Conservation (phyloP, 2,329 filamentous ascomycete genomes). For the Huntiella moniliformis region DNA sequence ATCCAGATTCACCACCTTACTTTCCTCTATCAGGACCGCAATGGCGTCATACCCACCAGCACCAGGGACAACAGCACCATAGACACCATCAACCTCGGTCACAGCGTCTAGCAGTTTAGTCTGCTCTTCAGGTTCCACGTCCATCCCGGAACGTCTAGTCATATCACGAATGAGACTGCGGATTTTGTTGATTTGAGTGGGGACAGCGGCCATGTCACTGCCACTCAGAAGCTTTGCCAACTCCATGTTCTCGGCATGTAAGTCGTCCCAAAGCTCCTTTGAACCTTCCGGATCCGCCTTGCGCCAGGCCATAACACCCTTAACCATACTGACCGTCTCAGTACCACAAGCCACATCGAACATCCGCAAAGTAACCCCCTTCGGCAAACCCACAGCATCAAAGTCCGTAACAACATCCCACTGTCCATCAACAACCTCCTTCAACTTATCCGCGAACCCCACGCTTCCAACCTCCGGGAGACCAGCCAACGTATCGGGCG, state of each 20-base stretch:
- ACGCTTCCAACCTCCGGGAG: conserved; percentile 48
- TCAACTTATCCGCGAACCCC: conserved; percentile 48
- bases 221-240: conserved; percentile 46
- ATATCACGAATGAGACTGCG: conserved; percentile 55
- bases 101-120: conserved; percentile 67
- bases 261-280: conserved; percentile 43
- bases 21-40: conserved; percentile 59
- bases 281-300: conserved; percentile 44
- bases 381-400: conserved; percentile 41
- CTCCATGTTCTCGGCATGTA: conserved; percentile 57
- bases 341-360: conserved; percentile 92
- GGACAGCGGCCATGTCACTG: conserved; percentile 25
- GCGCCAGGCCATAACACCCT: conserved; percentile 71
- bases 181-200: conserved; percentile 28
- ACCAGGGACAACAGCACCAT: conserved; percentile 82
- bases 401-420: conserved; percentile 62
- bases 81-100: conserved; percentile 53
- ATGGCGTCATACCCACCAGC: conserved; percentile 89
- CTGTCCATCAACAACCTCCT: conserved; percentile 36
- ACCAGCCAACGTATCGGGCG: conserved; percentile 48
- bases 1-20: conserved; percentile 41
- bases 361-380: conserved; percentile 64
- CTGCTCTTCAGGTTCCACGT: conserved; percentile 77
- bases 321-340: conserved; percentile 90
- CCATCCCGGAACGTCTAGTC: conserved; percentile 55